These are phyloP conservation scores for Neopestalotiopsis sp. DNA, from an alignment of 2,329 filamentous ascomycete species.

Conservation along the genomic window DNA sequence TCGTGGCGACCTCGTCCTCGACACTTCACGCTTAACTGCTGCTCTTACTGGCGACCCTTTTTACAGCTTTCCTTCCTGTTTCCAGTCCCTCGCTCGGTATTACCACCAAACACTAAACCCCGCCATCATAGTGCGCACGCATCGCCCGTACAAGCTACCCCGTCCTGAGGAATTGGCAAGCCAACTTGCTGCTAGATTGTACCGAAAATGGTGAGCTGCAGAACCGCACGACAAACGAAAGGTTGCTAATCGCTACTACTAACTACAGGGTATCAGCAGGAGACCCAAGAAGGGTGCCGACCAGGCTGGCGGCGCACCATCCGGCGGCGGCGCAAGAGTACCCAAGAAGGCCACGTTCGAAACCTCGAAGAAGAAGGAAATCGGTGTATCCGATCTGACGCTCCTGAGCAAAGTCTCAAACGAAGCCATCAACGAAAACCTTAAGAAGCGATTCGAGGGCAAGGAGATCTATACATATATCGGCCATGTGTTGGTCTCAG, in stretches of 20 bases:
- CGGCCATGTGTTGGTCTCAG: constrained; percentile 97
- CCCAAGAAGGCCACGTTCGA: constrained; percentile 97
- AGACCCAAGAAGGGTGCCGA: constrained; percentile 54
- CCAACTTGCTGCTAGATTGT: not conserved
- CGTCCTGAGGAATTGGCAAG: not conserved
- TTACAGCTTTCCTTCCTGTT: not conserved
- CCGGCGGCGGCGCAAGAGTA: constrained; percentile 55
- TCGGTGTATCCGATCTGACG: constrained; percentile 96
- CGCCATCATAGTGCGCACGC: not conserved
- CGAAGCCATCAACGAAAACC: constrained; percentile 98
- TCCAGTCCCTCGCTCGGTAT: not conserved
- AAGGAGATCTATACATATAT: constrained; percentile 99
- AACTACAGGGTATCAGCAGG: constrained; percentile 52
- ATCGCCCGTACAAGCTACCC: not conserved
- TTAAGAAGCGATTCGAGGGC: constrained; percentile 98
- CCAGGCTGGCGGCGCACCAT: constrained; percentile 43
- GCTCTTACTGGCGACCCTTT: not conserved
- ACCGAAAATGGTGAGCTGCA: constrained; percentile 1
- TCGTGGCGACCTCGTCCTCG: not conserved
- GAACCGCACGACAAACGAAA: too few relatives aligned
- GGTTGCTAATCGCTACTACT: not conserved
- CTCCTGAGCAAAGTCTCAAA: constrained; percentile 98
- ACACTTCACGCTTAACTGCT: not conserved
- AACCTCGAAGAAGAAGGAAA: constrained; percentile 97
- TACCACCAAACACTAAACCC: not conserved